Evolutionary conservation across 169 alveolate species (phyloP).

Genomic region (Plasmodium reichenowi): DNA sequence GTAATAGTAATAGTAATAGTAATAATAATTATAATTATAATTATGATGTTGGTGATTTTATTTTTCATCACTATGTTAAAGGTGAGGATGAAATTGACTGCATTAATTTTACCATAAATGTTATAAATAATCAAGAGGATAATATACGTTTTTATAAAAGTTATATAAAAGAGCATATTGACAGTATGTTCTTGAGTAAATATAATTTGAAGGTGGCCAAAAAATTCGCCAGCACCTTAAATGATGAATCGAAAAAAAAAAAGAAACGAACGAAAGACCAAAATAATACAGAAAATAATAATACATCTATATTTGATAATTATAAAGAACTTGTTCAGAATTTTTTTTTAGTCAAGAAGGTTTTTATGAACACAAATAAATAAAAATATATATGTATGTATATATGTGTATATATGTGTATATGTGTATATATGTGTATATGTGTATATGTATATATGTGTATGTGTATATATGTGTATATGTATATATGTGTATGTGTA

Average conservation of each 20-base stretch:
- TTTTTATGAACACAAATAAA: too few relatives aligned
- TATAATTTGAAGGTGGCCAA: constrained; percentile 14
- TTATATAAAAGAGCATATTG: constrained; percentile 61
- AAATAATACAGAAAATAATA: constrained; percentile 3
- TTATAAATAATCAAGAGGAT: constrained; percentile 3
- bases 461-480: too few relatives aligned
- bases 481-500: too few relatives aligned
- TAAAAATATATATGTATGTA: too few relatives aligned
- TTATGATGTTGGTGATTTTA: not conserved
- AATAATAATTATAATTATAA: not conserved
- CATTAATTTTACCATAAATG: constrained; percentile 21
- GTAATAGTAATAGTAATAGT: not conserved
- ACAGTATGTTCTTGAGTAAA: constrained; percentile 13
- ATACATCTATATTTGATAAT: constrained; percentile 12
- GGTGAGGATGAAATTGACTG: constrained; percentile 36
- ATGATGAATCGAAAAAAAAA: not conserved
- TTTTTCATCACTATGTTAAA: not conserved
- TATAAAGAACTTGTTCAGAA: constrained; percentile 18
- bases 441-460: not conserved
- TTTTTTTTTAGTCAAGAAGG: constrained; percentile 7
- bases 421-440: too few relatives aligned
- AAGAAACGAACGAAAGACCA: not conserved
- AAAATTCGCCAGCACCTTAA: too few relatives aligned
- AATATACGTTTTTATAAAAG: constrained; percentile 32
- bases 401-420: too few relatives aligned